Evolutionary conservation across 179 eudicot genomes (phyloP), one percentile per base, ranked within the genome.

Genomic region (Carnegiea gigantea): DNA sequence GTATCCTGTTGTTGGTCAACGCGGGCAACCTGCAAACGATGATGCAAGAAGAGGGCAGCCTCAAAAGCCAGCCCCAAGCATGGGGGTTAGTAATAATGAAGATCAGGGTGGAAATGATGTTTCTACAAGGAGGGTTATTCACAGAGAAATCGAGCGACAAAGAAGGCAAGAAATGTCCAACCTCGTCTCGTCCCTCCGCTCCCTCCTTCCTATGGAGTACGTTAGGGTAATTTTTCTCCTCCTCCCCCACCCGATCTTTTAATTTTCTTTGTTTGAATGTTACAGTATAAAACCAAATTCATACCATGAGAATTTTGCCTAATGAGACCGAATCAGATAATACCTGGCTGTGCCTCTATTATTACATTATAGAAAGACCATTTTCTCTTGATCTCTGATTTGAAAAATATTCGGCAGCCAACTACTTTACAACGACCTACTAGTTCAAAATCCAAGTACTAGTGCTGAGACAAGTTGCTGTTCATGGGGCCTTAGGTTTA

Each of bases 91-190:
- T 60, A 65, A 26, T 20, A 54, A 54, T 54, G 62, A 18, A 18
- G 62, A 54, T 54, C 62, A 20, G 62, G 62, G n/a, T 26, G 70
- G 36, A 10, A 65, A 10, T 24, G 33, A 65, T 23, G 70, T 13
- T 4, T 8, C 26, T 72, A 2, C 9, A 43, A 40, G 20, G 74
- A 90, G 81, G 81, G 49, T 75, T 11, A 36, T 79, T 1, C 89
- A 85, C 74, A 85, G 84, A 57, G 87, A 89, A 65, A 79, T 85
- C 59, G 91, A 89, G 67, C 80, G 87, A 12, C 87, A 80, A 84
- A 87, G 89, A 17, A 85, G 89, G 74, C 84, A 86, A 60, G 91
- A 89, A 40, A 89, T 89, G 91, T 73, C 89, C 36, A 68, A 74
- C 67, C 89, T 84, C 71, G 79, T 62, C 73, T 73, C 83, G 18